Evolutionary conservation across 2,329 filamentous ascomycete genomes (phyloP).

Genomic region (Aureobasidium leucospermi): DNA sequence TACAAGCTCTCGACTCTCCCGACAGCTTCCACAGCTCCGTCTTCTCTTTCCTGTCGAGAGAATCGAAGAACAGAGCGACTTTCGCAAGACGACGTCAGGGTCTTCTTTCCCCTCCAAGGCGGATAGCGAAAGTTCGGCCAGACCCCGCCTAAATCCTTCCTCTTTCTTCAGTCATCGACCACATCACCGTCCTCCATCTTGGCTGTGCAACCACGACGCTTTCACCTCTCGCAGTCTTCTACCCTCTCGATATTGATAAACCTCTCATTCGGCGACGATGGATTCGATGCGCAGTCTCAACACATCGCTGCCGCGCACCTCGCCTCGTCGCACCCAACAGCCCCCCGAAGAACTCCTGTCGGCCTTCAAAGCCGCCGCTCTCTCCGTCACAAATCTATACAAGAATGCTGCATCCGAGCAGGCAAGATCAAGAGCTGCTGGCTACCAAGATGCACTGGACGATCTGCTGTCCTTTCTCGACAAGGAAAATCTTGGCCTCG

Average conservation of each 20-base stretch:
- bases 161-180: slow-evolving; percentile 3
- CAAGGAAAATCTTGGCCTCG: slow-evolving; percentile 67
- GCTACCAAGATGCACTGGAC: slow-evolving; percentile 90
- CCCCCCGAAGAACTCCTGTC: slow-evolving; percentile 56
- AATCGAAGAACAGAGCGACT: neutral
- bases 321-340: slow-evolving; percentile 30
- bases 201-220: neutral
- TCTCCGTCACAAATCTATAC: slow-evolving; percentile 94
- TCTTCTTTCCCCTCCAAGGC: neutral
- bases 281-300: slow-evolving; percentile 59
- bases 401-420: slow-evolving; percentile 79
- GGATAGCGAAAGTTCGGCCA: neutral
- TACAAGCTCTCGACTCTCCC: neutral
- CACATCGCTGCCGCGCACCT: slow-evolving; percentile 51
- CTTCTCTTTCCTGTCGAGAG: neutral
- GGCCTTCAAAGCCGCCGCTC: slow-evolving; percentile 83
- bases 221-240: neutral
- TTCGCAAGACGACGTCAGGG: neutral
- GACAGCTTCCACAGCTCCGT: neutral
- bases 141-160: slow-evolving; percentile 10
- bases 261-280: slow-evolving; percentile 35
- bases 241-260: neutral
- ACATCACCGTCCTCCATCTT: neutral
- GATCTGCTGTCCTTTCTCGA: slow-evolving; percentile 83
- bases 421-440: slow-evolving; percentile 65